Evolutionary conservation across 2,329 filamentous ascomycete species (phyloP).

Genomic region (Aspergillus pseudotamarii): DNA sequence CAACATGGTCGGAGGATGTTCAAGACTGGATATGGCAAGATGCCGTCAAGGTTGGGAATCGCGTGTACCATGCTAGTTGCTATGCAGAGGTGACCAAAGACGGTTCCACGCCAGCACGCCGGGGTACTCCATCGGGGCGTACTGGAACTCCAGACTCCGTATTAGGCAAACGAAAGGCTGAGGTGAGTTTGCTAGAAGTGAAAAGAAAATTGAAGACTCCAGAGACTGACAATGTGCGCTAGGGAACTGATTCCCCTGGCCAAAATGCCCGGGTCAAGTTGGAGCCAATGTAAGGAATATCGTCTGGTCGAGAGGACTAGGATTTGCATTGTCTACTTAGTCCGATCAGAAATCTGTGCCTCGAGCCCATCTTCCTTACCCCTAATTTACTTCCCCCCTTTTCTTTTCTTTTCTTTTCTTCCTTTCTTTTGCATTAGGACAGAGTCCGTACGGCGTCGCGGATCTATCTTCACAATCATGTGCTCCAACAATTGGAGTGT

Average conservation of each 20-base stretch:
- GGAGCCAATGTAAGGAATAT: conserved; percentile 34
- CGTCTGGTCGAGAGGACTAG: not conserved
- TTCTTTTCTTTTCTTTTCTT: conserved; percentile 8
- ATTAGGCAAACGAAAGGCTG: conserved; percentile 74
- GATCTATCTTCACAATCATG: not conserved
- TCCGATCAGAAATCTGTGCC: not conserved
- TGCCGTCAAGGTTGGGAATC: conserved; percentile 73
- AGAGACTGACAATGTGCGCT: not conserved
- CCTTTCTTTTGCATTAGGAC: conserved; percentile 9
- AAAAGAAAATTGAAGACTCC: not conserved
- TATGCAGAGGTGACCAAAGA: conserved; percentile 79
- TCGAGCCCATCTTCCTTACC: not conserved
- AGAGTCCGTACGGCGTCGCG: not conserved
- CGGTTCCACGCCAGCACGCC: conserved; percentile 43
- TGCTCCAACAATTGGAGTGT: not conserved
- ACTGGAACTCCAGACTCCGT: conserved; percentile 64
- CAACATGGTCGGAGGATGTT: conserved; percentile 85
- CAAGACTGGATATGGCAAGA: conserved; percentile 98
- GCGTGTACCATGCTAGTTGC: conserved; percentile 88
- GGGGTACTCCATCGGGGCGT: conserved; percentile 42
- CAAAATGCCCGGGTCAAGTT: conserved; percentile 45
- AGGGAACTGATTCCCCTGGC: conserved; percentile 40
- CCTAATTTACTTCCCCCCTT: not conserved
- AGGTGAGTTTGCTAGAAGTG: conserved; percentile 47
- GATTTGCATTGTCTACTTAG: not conserved